These are phyloP conservation scores for Trametopsis cervina DNA, from an alignment of 768 basidiomycete genomes.

Conservation along the genomic window DNA sequence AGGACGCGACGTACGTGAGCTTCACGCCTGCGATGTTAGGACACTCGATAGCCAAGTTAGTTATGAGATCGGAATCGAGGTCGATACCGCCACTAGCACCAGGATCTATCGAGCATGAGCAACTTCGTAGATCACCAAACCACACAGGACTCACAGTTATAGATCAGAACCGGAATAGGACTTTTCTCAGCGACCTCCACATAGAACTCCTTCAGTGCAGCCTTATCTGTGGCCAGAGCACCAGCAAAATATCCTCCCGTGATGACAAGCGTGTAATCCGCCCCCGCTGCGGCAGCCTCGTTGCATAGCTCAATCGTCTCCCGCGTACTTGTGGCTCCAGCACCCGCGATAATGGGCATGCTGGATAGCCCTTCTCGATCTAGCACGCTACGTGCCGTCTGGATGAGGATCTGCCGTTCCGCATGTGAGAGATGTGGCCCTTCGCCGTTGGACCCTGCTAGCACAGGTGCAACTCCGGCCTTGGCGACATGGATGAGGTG, in stretches of 20 bases:
- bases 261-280: slow-evolving; percentile 84
- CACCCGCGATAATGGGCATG: slow-evolving; percentile 74
- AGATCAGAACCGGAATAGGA: slow-evolving; percentile 82
- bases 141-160: slow-evolving; percentile 64
- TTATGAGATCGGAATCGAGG: slow-evolving; percentile 82
- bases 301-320: slow-evolving; percentile 71
- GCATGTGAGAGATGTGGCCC: slow-evolving; percentile 37
- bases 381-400: slow-evolving; percentile 51
- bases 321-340: slow-evolving; percentile 76
- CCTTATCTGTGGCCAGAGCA: slow-evolving; percentile 49
- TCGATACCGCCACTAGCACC: slow-evolving; percentile 87
- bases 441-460: slow-evolving; percentile 40
- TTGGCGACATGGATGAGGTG: slow-evolving; percentile 36
- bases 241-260: slow-evolving; percentile 85
- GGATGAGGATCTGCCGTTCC: slow-evolving; percentile 26
- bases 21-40: slow-evolving; percentile 84
- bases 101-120: slow-evolving; percentile 48
- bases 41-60: slow-evolving; percentile 67
- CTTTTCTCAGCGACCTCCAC: slow-evolving; percentile 71
- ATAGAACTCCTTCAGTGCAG: slow-evolving; percentile 75
- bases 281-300: slow-evolving; percentile 78
- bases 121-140: slow-evolving; percentile 7
- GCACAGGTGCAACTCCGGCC: slow-evolving; percentile 31
- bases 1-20: slow-evolving; percentile 56
- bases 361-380: slow-evolving; percentile 53